These are phyloP conservation scores for Theileria parva DNA, from an alignment of 169 alveolate species.

Conservation along the genomic window DNA sequence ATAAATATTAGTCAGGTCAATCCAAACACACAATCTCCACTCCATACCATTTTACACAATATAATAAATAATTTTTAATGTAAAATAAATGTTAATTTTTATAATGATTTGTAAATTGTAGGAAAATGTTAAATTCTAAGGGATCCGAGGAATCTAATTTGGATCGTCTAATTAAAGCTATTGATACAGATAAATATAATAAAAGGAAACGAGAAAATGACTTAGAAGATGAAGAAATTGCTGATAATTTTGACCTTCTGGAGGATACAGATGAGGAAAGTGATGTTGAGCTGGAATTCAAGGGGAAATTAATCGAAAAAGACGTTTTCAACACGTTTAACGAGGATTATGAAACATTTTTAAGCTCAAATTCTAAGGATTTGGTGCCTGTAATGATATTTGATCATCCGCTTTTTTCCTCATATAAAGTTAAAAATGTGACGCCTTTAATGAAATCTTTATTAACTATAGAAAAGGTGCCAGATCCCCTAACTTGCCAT, in stretches of 20 bases:
- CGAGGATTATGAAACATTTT: constrained; percentile 46
- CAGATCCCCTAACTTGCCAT: constrained; percentile 10
- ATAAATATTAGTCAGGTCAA: neutral
- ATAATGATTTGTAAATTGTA: neutral
- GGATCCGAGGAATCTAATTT: constrained; percentile 2
- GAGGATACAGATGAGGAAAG: constrained; percentile 28
- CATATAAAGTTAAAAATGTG: constrained; percentile 1
- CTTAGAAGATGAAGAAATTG: neutral
- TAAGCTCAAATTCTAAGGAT: constrained; percentile 17
- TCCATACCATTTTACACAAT: no score
- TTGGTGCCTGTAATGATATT: neutral
- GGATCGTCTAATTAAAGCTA: constrained; percentile 8
- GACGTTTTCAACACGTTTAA: constrained; percentile 40
- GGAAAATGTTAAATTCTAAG: neutral
- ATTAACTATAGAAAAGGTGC: constrained; percentile 16
- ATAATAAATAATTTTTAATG: constrained; percentile 1
- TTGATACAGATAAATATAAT: constrained; percentile 7
- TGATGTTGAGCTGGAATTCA: constrained; percentile 37
- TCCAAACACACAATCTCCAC: neutral
- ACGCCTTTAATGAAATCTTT: constrained; percentile 42
- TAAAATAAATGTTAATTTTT: neutral
- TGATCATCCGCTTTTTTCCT: constrained; percentile 27
- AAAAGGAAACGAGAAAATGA: constrained; percentile 24
- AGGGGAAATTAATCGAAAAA: neutral
- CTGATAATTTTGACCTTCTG: neutral